Conservation (phyloP, 2,329 filamentous ascomycete species). For the Calonectria leucothoes region DNA sequence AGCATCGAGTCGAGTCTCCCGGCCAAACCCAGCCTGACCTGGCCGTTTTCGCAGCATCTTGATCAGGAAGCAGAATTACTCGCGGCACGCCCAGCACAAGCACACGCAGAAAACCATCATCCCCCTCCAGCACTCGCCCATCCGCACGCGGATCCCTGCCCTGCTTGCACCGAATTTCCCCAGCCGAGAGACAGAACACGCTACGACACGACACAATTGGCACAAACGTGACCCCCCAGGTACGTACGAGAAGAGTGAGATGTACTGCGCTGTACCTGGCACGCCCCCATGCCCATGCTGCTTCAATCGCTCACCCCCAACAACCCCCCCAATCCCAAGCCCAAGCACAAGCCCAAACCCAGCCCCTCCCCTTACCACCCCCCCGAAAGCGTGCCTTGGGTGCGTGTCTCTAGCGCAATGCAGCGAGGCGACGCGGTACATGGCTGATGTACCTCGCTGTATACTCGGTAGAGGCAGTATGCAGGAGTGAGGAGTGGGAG, state of each 20-base stretch:
- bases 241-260: conserved; percentile 22
- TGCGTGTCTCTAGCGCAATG: conserved; percentile 34
- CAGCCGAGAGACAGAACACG: conserved; percentile 44
- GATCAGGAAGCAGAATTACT: conserved; percentile 11
- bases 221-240: conserved; percentile 36
- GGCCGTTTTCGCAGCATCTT: conserved; percentile 10
- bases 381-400: conserved; percentile 29
- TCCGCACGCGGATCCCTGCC: conserved; percentile 42
- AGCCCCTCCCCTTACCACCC: conserved; percentile 31
- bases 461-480: conserved; percentile 3
- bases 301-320: conserved; percentile 34
- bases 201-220: conserved; percentile 45
- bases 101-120: background rate
- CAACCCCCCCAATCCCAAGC: conserved; percentile 24
- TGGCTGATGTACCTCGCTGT: conserved; percentile 17
- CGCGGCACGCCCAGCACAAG: conserved; percentile 13
- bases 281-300: conserved; percentile 38
- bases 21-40: background rate
- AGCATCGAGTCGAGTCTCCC: conserved; percentile 6
- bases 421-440: conserved; percentile 35
- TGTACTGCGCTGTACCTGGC: conserved; percentile 29
- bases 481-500: conserved; percentile 27
- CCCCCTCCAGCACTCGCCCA: conserved; percentile 2
- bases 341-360: conserved; percentile 25
- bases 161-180: conserved; percentile 37